A percentile compares a stretch with the other conserved stretches of the same genome.
Evolutionary conservation across 768 basidiomycete genomes (phyloP).

Genomic region (Astraeus odoratus): DNA sequence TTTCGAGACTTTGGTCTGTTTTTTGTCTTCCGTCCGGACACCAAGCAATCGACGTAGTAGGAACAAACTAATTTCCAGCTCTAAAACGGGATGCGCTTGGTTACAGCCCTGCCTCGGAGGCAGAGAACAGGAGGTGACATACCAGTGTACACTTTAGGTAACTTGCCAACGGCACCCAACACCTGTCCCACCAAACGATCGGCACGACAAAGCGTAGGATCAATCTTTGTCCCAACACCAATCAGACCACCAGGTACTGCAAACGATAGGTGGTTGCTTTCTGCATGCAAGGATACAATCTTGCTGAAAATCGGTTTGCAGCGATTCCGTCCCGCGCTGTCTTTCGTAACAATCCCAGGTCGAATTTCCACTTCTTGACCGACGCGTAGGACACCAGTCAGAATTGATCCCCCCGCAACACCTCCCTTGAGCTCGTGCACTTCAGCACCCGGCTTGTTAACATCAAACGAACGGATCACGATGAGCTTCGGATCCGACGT

Average conservation of each 20-base stretch:
- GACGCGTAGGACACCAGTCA: constrained; percentile 83
- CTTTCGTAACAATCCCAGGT: constrained; percentile 95
- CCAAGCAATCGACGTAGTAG: constrained; percentile 92
- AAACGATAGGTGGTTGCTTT: constrained; percentile 89
- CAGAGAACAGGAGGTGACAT: neutral
- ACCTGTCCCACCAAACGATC: constrained; percentile 97
- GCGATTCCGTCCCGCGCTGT: constrained; percentile 78
- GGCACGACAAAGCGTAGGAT: constrained; percentile 94
- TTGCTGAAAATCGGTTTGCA: constrained; percentile 91
- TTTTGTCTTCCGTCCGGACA: constrained; percentile 98
- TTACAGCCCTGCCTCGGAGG: neutral
- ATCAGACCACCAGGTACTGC: constrained; percentile 97
- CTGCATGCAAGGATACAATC: constrained; percentile 90
- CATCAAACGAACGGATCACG: constrained; percentile 98
- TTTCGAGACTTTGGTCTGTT: constrained; percentile 93
- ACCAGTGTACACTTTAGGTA: constrained; percentile 92
- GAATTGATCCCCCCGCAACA: constrained; percentile 94
- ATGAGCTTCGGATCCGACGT: constrained; percentile 87
- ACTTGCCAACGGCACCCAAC: constrained; percentile 87
- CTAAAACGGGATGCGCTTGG: constrained; percentile 30
- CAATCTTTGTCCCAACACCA: constrained; percentile 96
- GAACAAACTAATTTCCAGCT: constrained; percentile 91
- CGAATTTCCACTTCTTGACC: constrained; percentile 96
- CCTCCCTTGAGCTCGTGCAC: constrained; percentile 97
- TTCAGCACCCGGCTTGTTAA: constrained; percentile 97